Base-by-base conservation (phyloP, 2,329 filamentous ascomycete genomes). In the Aspergillus bombycis region DNA sequence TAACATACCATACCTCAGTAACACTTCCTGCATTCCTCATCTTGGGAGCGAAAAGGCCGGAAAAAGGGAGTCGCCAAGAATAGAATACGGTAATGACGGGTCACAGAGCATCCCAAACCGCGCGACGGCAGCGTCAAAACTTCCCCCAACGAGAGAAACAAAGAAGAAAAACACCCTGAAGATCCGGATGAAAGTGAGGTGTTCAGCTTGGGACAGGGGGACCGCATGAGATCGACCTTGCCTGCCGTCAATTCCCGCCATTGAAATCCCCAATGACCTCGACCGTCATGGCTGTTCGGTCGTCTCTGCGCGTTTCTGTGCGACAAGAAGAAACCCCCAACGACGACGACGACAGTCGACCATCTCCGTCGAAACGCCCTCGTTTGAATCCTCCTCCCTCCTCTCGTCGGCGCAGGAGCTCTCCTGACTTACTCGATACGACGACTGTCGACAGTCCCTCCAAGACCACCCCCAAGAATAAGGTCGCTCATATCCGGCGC, bases 281-380 rank as follows among this genome's bases (percentile, higher is more conserved):
- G 66, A 62, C 68, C 67, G 65, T 70, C 36, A 78, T 78, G 76
- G 71, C 74, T 60, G 67, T 75, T 65, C 71, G 73, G 68, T 67
- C 74, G 6, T 74, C 74, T 46, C 69, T 75, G 65, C 74, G 74
- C 64, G 73, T 70, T 67, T 70, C 73, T 62, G 67, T 75, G 71
- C 74, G 74, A 76, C 73, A 67, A 66, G 70, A 70, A 60, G 65
- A 52, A 32, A 3, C 30, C 60, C 64, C 67, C 57, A 62, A 67
- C 62, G 61, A 67, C 54, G 50, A 68, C 53, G 57, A 68, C 53
- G 55, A 62, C 53, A 68, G 60, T 60, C 59, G 50, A 60, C 58
- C 36, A 23, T 58, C 65, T 46, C 71, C 72, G 38, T 62, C 70
- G 55, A 75, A 75, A 62, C 70, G 70, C 52, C 67, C 69, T 67